These are phyloP conservation scores for Brassica cretica DNA, from an alignment of 345 rosid species.

Conservation along the genomic window DNA sequence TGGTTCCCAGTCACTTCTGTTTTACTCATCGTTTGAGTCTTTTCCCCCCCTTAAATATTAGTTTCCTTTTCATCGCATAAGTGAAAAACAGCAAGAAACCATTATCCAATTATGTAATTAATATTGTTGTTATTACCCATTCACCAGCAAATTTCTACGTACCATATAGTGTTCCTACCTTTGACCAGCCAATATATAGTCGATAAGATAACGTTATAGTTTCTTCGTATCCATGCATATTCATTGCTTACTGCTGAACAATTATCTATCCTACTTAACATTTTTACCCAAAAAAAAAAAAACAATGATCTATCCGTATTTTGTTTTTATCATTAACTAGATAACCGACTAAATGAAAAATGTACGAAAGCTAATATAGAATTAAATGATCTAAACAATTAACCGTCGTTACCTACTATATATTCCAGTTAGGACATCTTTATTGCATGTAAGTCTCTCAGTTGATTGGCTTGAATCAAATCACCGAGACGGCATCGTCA, in stretches of 20 bases:
- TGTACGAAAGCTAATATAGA: background rate
- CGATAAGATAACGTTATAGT: background rate
- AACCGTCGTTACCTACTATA: background rate
- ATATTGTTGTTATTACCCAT: background rate
- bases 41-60: background rate
- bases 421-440: background rate
- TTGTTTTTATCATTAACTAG: background rate
- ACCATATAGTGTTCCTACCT: background rate
- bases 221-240: conserved; percentile 1
- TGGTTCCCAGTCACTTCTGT: conserved; percentile 30
- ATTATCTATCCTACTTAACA: background rate
- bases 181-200: background rate
- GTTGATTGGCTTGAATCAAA: conserved; percentile 6
- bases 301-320: background rate
- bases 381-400: background rate
- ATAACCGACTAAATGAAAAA: background rate
- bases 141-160: background rate
- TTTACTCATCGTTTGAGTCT: conserved; percentile 4
- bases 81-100: conserved; percentile 34
- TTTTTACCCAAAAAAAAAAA: too few relatives aligned
- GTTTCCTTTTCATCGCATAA: background rate
- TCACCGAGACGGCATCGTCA: background rate
- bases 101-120: background rate
- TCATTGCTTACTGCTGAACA: background rate
- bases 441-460: background rate